These are phyloP conservation scores for Henningerozyma blattae DNA, from an alignment of 805 yeast genomes.

Conservation along the genomic window DNA sequence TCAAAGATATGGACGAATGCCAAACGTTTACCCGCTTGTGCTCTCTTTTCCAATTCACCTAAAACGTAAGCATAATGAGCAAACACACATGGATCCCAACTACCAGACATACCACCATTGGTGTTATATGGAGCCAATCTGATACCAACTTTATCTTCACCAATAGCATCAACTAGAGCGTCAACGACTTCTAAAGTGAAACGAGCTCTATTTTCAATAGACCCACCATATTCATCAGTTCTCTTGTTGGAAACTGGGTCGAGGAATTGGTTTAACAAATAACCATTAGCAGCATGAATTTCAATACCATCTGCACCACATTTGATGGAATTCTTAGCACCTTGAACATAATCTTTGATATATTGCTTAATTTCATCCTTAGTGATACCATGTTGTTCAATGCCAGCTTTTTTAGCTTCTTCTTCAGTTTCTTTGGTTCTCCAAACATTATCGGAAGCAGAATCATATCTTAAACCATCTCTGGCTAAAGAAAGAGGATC, in stretches of 20 bases:
- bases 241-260: slow-evolving; percentile 32
- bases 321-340: slow-evolving; percentile 29
- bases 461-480: slow-evolving; percentile 27
- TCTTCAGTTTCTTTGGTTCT: slow-evolving; percentile 22
- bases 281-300: slow-evolving; percentile 59
- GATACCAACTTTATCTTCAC: slow-evolving; percentile 36
- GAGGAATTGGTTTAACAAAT: slow-evolving; percentile 43
- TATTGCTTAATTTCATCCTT: slow-evolving; percentile 29
- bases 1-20: slow-evolving; percentile 36
- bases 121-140: slow-evolving; percentile 35
- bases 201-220: slow-evolving; percentile 36
- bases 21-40: slow-evolving; percentile 24
- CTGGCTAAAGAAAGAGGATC: slow-evolving; percentile 25
- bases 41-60: slow-evolving; percentile 29
- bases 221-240: slow-evolving; percentile 44
- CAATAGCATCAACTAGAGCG: slow-evolving; percentile 36
- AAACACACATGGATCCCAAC: slow-evolving; percentile 21
- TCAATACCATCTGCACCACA: slow-evolving; percentile 50
- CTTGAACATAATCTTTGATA: slow-evolving; percentile 29
- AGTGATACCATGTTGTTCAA: slow-evolving; percentile 20
- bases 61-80: slow-evolving; percentile 31
- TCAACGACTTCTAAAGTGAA: slow-evolving; percentile 39
- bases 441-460: slow-evolving; percentile 29
- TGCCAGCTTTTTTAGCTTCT: slow-evolving; percentile 23
- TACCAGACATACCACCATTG: slow-evolving; percentile 29